Conservation (phyloP, 352 stramenopile genomes). For the Plasmopara muralis region DNA sequence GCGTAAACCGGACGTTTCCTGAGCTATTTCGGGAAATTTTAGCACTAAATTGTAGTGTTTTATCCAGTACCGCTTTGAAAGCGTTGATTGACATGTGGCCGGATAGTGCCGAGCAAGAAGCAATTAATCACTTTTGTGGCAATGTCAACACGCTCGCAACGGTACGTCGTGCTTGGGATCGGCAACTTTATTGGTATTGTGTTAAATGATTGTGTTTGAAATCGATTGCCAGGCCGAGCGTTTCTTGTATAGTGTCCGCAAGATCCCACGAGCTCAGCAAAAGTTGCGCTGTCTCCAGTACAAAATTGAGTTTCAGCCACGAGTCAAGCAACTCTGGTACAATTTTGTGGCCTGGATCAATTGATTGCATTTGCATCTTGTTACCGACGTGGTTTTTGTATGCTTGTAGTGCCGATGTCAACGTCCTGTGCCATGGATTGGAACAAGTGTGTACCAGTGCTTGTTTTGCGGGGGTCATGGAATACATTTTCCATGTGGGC, state of each 20-base stretch:
- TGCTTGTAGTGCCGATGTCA: constrained; percentile 40
- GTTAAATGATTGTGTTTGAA: not conserved
- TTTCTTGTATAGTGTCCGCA: constrained; percentile 60
- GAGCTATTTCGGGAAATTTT: constrained; percentile 59
- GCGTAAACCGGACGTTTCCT: constrained; percentile 56
- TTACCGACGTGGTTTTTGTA: not conserved
- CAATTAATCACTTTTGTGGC: constrained; percentile 55
- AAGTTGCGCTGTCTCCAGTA: constrained; percentile 73
- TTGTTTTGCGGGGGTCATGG: constrained; percentile 52
- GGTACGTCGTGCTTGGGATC: constrained; percentile 10
- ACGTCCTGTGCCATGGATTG: constrained; percentile 56
- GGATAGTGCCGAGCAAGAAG: constrained; percentile 58
- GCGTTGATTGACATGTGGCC: constrained; percentile 81
- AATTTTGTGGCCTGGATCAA: constrained; percentile 1
- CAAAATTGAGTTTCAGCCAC: constrained; percentile 65
- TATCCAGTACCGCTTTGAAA: constrained; percentile 62
- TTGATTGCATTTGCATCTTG: constrained; percentile 1
- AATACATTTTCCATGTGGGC: constrained; percentile 66
- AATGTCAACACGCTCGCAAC: constrained; percentile 42
- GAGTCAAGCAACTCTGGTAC: constrained; percentile 66
- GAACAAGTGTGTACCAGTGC: constrained; percentile 64
- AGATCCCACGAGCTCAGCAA: constrained; percentile 56
- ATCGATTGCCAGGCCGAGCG: constrained; percentile 41
- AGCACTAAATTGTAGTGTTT: constrained; percentile 51
- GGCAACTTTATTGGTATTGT: not conserved